Conservation (phyloP, 768 basidiomycete genomes). For the Gautieria morchelliformis region DNA sequence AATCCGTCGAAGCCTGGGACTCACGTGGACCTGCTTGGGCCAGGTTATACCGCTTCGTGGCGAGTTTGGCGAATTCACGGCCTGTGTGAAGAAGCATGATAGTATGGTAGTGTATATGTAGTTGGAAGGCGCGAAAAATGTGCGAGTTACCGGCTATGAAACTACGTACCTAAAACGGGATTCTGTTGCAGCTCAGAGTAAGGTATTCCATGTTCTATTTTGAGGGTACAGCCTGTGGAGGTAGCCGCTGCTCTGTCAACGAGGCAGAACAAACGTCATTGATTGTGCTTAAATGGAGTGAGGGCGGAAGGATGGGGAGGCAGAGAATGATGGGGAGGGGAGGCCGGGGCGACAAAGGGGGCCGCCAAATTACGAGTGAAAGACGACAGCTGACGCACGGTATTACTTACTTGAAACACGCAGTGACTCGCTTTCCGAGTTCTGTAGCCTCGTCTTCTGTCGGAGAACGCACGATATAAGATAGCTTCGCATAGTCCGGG, state of each 20-base stretch:
- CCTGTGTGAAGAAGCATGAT: background rate
- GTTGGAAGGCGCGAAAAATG: no score
- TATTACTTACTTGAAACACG: conserved; percentile 59
- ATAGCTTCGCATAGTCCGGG: conserved; percentile 72
- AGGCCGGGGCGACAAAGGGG: no score
- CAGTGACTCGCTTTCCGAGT: conserved; percentile 47
- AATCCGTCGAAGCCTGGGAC: conserved; percentile 67
- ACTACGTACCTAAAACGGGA: conserved; percentile 40
- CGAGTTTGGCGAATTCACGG: conserved; percentile 36
- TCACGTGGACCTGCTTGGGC: conserved; percentile 21
- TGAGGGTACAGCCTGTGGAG: conserved; percentile 53
- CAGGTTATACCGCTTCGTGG: conserved; percentile 36
- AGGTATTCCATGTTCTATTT: conserved; percentile 27
- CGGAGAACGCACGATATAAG: conserved; percentile 69
- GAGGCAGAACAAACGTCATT: background rate
- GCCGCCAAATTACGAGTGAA: no score
- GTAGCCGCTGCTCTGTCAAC: conserved; percentile 50
- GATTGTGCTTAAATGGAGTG: background rate
- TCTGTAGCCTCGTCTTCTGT: conserved; percentile 54
- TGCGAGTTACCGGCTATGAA: no score
- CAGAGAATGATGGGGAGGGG: background rate
- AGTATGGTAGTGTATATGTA: no score
- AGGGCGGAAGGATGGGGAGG: background rate
- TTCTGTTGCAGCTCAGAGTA: conserved; percentile 61
- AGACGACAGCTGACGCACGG: no score